Evolutionary conservation across 768 basidiomycete genomes (phyloP).

Genomic region (Agrocybe pediades): DNA sequence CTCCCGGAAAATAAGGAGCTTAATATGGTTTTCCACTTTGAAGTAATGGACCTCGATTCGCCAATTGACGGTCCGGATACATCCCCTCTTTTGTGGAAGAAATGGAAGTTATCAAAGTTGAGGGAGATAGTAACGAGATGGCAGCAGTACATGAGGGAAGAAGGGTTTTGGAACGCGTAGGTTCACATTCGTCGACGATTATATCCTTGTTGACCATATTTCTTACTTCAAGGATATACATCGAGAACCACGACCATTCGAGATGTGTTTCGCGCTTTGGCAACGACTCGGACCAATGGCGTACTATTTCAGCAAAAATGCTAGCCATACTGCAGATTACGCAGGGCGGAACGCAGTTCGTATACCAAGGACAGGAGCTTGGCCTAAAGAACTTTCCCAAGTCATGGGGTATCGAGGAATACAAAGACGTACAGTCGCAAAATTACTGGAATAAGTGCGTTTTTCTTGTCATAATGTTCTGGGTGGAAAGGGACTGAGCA

Average conservation of each 20-base stretch:
- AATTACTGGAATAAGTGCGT: conserved; percentile 60
- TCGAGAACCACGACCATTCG: conserved; percentile 73
- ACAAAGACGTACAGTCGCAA: conserved; percentile 66
- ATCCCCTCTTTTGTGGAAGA: conserved; percentile 39
- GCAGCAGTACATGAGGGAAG: conserved; percentile 58
- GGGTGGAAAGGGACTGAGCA: background rate
- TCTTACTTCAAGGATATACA: conserved; percentile 44
- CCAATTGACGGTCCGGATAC: conserved; percentile 33
- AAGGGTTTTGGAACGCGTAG: conserved; percentile 71
- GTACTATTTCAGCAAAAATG: conserved; percentile 62
- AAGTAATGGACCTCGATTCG: conserved; percentile 60
- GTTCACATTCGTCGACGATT: conserved; percentile 19
- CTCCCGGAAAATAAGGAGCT: conserved; percentile 61
- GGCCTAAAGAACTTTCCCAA: conserved; percentile 65
- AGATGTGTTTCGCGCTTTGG: conserved; percentile 68
- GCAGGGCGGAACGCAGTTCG: conserved; percentile 66
- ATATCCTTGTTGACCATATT: background rate
- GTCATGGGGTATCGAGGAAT: conserved; percentile 70
- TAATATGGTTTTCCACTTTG: conserved; percentile 68
- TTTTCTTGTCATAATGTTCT: background rate
- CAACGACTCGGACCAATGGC: conserved; percentile 60
- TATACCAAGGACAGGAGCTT: conserved; percentile 79
- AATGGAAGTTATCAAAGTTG: conserved; percentile 56
- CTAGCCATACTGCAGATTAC: conserved; percentile 62
- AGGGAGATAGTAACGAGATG: conserved; percentile 50